Conservation (phyloP, 2,329 filamentous ascomycete species). For the Raffaelea albimanens region DNA sequence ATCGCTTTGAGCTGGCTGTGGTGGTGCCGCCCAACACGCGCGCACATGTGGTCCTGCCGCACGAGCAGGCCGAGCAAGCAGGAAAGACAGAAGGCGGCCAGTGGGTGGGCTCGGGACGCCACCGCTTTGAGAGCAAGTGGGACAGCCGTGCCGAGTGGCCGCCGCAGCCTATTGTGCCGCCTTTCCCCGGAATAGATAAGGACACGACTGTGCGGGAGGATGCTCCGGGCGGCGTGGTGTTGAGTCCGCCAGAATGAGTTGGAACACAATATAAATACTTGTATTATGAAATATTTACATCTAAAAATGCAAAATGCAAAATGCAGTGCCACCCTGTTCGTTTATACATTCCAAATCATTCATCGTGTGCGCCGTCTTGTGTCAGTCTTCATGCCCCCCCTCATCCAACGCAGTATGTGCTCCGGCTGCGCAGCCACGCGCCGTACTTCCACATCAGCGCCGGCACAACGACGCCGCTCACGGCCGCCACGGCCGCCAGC, state of each 20-base stretch:
- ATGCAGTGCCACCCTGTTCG: too few relatives aligned
- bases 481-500: conserved; percentile 33
- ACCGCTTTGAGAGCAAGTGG: conserved; percentile 6
- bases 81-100: not conserved
- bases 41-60: conserved; percentile 1
- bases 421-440: conserved; percentile 24
- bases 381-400: too few relatives aligned
- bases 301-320: too few relatives aligned
- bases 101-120: conserved; percentile 9
- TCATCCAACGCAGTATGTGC: conserved; percentile 12
- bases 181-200: not conserved
- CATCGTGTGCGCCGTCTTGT: too few relatives aligned
- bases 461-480: conserved; percentile 29
- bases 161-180: conserved; percentile 2
- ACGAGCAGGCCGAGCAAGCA: not conserved
- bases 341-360: too few relatives aligned
- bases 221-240: too few relatives aligned
- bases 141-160: conserved; percentile 7
- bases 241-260: too few relatives aligned
- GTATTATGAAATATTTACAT: too few relatives aligned
- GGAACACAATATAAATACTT: too few relatives aligned
- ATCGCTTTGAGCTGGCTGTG: not conserved
- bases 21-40: conserved; percentile 5
- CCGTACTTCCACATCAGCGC: conserved; percentile 36
- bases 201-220: not conserved